phyloP scores from a whole-genome alignment of 139 green algal genomes.

The Asterochloris erici region DNA sequence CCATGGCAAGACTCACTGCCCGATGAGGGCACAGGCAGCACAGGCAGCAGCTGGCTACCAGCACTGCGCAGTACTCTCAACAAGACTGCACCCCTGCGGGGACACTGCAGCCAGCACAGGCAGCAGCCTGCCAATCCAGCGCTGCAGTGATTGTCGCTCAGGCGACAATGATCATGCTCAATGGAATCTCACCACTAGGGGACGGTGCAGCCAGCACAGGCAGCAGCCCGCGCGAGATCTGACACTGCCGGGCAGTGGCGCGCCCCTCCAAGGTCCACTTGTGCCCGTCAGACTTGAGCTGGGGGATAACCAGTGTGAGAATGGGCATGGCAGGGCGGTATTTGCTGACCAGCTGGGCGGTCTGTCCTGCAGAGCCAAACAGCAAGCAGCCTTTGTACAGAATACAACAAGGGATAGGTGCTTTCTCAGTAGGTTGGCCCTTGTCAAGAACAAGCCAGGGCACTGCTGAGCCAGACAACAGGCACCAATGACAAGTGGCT shows the following conservation, averaged over 20 bases:
- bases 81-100: too few species aligned
- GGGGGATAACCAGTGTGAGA: constrained; percentile 83
- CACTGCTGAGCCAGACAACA: not conserved
- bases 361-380: constrained; percentile 45
- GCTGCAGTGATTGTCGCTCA: too few species aligned
- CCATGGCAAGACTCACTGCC: too few species aligned
- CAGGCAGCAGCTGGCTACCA: too few species aligned
- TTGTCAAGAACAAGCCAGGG: not conserved
- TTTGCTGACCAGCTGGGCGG: constrained; percentile 83
- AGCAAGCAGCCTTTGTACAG: not conserved
- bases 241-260: constrained; percentile 67
- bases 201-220: constrained; percentile 80
- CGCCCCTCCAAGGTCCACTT: constrained; percentile 78
- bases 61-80: too few species aligned
- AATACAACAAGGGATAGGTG: too few species aligned
- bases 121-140: not conserved
- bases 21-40: too few species aligned
- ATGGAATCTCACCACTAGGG: constrained; percentile 32
- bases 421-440: not conserved
- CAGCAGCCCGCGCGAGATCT: constrained; percentile 73
- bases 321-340: constrained; percentile 84
- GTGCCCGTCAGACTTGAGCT: constrained; percentile 71
- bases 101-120: too few species aligned
- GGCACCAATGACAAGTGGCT: not conserved
- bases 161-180: not conserved